These are phyloP conservation scores for Uncinocarpus reesii DNA, from an alignment of 2,329 filamentous ascomycete genomes.

Conservation along the genomic window DNA sequence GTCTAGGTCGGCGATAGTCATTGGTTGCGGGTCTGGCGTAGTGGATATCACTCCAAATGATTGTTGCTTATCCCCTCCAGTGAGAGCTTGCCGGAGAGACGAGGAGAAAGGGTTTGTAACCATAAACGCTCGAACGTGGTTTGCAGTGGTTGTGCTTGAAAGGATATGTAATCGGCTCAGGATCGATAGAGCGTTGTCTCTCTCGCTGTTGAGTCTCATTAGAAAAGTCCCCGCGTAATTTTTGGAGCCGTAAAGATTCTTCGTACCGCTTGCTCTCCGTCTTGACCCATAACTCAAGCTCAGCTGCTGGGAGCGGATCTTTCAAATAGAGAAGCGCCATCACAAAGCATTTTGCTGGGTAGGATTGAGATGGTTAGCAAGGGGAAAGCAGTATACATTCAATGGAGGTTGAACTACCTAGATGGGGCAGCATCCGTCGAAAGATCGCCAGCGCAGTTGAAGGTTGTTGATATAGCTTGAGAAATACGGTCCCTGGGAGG, in stretches of 20 bases:
- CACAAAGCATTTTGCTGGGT: constrained; percentile 78
- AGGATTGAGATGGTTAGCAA: constrained; percentile 17
- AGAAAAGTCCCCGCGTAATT: constrained; percentile 3
- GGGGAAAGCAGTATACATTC: not conserved
- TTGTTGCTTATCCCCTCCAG: constrained; percentile 71
- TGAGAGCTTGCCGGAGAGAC: constrained; percentile 76
- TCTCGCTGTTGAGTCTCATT: constrained; percentile 46
- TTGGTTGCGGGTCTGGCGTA: constrained; percentile 50
- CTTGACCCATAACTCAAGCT: constrained; percentile 79
- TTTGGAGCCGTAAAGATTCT: not conserved
- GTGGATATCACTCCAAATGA: constrained; percentile 83
- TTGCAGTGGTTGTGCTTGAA: constrained; percentile 50
- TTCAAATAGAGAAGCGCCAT: constrained; percentile 93
- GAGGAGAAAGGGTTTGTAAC: constrained; percentile 72
- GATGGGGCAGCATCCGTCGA: constrained; percentile 86
- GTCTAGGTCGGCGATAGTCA: constrained; percentile 66
- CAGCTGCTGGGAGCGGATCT: constrained; percentile 62
- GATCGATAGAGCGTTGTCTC: constrained; percentile 72
- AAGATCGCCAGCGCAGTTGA: constrained; percentile 93
- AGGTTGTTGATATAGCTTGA: constrained; percentile 87
- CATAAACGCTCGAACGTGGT: constrained; percentile 58
- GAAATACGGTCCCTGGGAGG: constrained; percentile 79
- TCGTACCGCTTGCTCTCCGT: constrained; percentile 50
- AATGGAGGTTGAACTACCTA: constrained; percentile 48
- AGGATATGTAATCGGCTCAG: constrained; percentile 82